Percentiles rank a stretch among this genome's conserved stretches.
These are phyloP conservation scores for Apiospora aurea DNA, from an alignment of 2,329 filamentous ascomycete genomes.

Conservation along the genomic window DNA sequence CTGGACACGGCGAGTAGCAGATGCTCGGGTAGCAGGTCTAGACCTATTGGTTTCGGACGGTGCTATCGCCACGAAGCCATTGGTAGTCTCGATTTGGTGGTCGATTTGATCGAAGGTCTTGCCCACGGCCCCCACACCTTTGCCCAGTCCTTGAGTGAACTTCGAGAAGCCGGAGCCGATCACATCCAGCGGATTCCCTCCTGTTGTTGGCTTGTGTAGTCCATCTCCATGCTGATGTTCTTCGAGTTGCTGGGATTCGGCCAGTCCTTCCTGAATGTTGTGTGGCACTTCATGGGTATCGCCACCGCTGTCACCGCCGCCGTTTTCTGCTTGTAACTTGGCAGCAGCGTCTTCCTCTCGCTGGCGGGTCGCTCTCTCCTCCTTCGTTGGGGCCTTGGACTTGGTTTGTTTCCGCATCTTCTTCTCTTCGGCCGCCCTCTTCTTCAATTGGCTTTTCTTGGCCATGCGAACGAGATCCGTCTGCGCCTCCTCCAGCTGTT, in stretches of 20 bases:
- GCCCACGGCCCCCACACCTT: slow-evolving; percentile 50
- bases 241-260: slow-evolving; percentile 37
- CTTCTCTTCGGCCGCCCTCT: slow-evolving; percentile 69
- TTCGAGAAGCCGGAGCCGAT: slow-evolving; percentile 51
- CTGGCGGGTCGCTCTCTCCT: slow-evolving; percentile 55
- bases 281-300: slow-evolving; percentile 62
- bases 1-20: slow-evolving; percentile 41
- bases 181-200: slow-evolving; percentile 40
- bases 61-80: slow-evolving; percentile 56
- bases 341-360: slow-evolving; percentile 59
- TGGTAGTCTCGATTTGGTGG: slow-evolving; percentile 59
- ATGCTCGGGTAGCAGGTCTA: slow-evolving; percentile 32
- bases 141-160: slow-evolving; percentile 58
- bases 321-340: slow-evolving; percentile 55
- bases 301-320: slow-evolving; percentile 58
- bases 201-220: slow-evolving; percentile 1
- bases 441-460: slow-evolving; percentile 80
- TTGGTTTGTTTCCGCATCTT: slow-evolving; percentile 62
- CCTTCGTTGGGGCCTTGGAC: slow-evolving; percentile 57
- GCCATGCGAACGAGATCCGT: slow-evolving; percentile 83
- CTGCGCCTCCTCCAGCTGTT: slow-evolving; percentile 79
- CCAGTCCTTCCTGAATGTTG: slow-evolving; percentile 50
- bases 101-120: slow-evolving; percentile 58
- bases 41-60: slow-evolving; percentile 33
- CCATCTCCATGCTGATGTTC: slow-evolving; percentile 30